Base-by-base conservation (phyloP, 441 rosid species). In the Francoa sonchifolia region DNA sequence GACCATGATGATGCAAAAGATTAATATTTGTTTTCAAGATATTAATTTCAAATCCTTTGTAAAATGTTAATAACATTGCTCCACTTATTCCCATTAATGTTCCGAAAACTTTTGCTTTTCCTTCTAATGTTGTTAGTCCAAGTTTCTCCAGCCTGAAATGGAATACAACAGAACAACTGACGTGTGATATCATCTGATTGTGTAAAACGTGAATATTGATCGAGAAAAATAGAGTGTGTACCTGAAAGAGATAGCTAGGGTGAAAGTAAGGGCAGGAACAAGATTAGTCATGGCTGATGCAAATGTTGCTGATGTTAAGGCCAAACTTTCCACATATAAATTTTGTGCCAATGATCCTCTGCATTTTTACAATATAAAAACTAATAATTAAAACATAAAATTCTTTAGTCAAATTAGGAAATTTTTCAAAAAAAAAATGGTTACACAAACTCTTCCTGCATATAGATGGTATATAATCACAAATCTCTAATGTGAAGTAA, bases 261-360 rank as follows among this genome's bases (percentile, higher is more conserved):
- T 17, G 21, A 77, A 65, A 16, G 86, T 74, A 25, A 65, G 14
- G 38, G 54, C 62, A 0, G 86, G 82, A 10, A 17, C 16, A 20
- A 77, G 69, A 45, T 74, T 71, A 10, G 40, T 1, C 31, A 67
- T 61, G 8, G 79, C 86, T 2, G 69, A 16, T 18, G 57, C 54
- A 30, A 61, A 77, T 10, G 86, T 71, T 19, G 77, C 73, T 12
- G 86, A 74, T 2, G 82, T 77, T 21, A 74, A 33, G 8, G 52
- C 63, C 31, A 74, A 30, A 31, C 79, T 66, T 30, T 49, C 60
- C 0, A 69, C 7, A 19, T 57, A 51, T 42, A 69, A 28, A 35
- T 42, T 65, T 49, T 65, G 77, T 11, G 65, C 47, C 36, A 69
- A 7, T 10, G 66, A 37, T 52, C 61, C 77, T 50, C 86, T 74